Base-by-base conservation (phyloP, 2,329 filamentous ascomycete species). In the Phymatotrichopsis omnivora region DNA sequence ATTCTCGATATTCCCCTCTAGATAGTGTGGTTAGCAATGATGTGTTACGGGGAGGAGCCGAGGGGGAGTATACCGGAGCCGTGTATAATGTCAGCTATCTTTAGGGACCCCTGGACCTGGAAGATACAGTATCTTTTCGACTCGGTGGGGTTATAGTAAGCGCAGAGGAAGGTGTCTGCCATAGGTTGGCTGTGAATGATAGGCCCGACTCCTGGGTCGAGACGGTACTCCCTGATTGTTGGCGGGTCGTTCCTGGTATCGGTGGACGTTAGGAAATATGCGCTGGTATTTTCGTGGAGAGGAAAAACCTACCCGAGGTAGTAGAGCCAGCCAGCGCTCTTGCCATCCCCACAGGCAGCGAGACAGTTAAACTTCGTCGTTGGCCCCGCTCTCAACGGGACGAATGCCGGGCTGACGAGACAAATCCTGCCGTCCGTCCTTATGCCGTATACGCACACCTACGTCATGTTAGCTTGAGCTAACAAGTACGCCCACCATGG, bases 81-180 rank as follows among this genome's bases (percentile, higher is more conserved):
- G 19, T 22, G n/a, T 43, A 23, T 17, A 28, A 29, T 12, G 5
- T 45, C 22, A 6, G 25, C 22, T 12, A 45, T 30, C n/a, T n/a
- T n/a, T n/a, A 12, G 22, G 11, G 22, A 36, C 16, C 10, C 7
- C 17, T 19, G 20, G n/a, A n/a, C 23, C 33, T 45, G 42, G 25
- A 17, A 45, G n/a, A 45, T 35, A 12, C 31, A 35, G 23, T 23
- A 33, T 11, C 42, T 7, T 17, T 27, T 27, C 20, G 7, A 5
- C n/a, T n/a, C n/a, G n/a, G n/a, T n/a, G 16, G 8, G n/a, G 30
- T 45, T 38, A 33, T 45, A 45, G 31, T 37, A 45, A 3, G 42
- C 42, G 32, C 30, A 29, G n/a, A 45, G 33, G 22, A 22, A 38
- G 24, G 12, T 36, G 7, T 45, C 31, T 1, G 19, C 27, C 8